Conservation (phyloP, 805 yeast genomes). For the Lipomyces oligophaga region DNA sequence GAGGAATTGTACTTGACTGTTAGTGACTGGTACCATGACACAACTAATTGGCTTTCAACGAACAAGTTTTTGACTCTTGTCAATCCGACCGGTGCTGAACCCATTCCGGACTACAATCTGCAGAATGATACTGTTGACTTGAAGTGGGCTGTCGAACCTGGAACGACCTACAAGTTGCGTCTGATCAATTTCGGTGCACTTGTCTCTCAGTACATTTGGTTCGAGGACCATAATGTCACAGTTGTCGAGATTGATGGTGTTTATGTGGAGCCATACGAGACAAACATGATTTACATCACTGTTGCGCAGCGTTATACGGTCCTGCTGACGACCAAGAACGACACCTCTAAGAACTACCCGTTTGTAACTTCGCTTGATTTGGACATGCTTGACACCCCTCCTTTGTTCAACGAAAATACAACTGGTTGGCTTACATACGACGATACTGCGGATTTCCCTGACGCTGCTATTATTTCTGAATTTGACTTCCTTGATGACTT, state of each 20-base stretch:
- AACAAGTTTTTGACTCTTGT: conserved; percentile 58
- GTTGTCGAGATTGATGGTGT: conserved; percentile 93
- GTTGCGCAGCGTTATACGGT: conserved; percentile 91
- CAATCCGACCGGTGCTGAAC: conserved; percentile 98
- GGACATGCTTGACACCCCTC: conserved; percentile 76
- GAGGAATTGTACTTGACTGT: conserved; percentile 69
- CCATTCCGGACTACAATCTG: conserved; percentile 78
- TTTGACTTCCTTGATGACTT: conserved; percentile 71
- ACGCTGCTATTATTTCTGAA: conserved; percentile 37
- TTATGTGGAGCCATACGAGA: conserved; percentile 68
- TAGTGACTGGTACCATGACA: conserved; percentile 85
- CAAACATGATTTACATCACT: conserved; percentile 71
- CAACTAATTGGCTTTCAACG: conserved; percentile 47
- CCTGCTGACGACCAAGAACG: conserved; percentile 66
- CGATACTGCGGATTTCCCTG: conserved; percentile 45
- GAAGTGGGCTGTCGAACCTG: conserved; percentile 75
- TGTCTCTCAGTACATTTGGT: conserved; percentile 80
- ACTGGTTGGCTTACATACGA: conserved; percentile 71
- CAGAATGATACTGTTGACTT: conserved; percentile 76
- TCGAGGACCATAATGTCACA: conserved; percentile 83
- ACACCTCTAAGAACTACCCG: conserved; percentile 63
- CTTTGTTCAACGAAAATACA: conserved; percentile 62
- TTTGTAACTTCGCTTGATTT: conserved; percentile 78
- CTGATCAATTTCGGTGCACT: conserved; percentile 86
- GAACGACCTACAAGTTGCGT: conserved; percentile 77